Evolutionary conservation across 1,284 basidiomycete species (phyloP).

Genomic region (Trichosporon faecale): DNA sequence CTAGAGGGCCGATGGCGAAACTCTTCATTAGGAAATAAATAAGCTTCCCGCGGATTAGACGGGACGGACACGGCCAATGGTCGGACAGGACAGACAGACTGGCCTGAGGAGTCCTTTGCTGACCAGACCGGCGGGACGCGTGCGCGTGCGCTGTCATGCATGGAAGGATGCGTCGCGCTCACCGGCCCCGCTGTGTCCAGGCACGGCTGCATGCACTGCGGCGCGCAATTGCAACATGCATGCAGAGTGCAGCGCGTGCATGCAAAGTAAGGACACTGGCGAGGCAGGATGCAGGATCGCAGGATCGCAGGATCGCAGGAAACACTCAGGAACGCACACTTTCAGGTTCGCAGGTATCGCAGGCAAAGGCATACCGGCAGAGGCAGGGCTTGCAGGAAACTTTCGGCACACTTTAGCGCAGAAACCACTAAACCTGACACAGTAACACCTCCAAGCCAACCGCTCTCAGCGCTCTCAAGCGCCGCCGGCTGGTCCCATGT

Average conservation of each 20-base stretch:
- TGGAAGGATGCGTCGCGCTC: not conserved
- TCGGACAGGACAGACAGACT: not conserved
- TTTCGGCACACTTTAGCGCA: conserved; percentile 5
- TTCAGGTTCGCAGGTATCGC: not conserved
- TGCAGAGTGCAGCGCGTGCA: not conserved
- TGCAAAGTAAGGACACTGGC: no score
- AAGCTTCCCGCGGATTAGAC: conserved; percentile 5
- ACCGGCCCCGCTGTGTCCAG: no score
- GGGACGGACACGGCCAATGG: conserved; percentile 7
- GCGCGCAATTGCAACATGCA: no score
- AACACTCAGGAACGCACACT: not conserved
- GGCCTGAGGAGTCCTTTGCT: not conserved
- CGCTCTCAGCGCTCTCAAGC: no score
- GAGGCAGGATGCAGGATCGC: no score
- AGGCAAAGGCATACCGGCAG: not conserved
- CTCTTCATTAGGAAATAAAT: conserved; percentile 8
- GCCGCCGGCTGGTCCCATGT: not conserved
- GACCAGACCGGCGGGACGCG: no score
- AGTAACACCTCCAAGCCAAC: not conserved
- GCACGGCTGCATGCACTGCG: no score
- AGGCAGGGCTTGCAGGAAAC: not conserved
- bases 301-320: not conserved
- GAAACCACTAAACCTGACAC: not conserved
- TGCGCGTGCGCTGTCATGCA: not conserved
- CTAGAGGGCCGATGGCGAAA: not conserved